Percentiles rank a stretch among this genome's conserved stretches.
Evolutionary conservation across 202 grass and related monocot genomes (phyloP).

Genomic region (Dendrocalamus latiflorus): DNA sequence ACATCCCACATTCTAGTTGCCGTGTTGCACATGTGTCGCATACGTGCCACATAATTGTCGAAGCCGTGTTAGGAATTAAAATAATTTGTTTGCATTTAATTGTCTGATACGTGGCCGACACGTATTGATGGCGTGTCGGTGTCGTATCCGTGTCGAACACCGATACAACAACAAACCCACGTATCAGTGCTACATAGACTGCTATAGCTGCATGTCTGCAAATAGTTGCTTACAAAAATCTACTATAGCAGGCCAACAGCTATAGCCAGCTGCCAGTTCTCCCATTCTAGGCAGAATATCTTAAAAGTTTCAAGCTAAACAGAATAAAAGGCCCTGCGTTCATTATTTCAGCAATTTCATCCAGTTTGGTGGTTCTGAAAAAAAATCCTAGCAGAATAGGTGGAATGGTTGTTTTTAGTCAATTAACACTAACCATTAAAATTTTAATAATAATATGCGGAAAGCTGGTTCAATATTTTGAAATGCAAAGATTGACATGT

Average conservation of each 20-base stretch:
- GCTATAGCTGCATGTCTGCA: background rate
- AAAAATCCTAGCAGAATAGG: too few species aligned
- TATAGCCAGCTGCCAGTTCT: background rate
- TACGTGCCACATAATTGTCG: too few species aligned
- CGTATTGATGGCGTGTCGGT: too few species aligned
- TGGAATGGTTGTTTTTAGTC: slow-evolving; percentile 1
- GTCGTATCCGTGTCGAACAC: too few species aligned
- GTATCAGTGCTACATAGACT: too few species aligned
- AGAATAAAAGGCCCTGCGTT: background rate
- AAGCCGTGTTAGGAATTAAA: too few species aligned
- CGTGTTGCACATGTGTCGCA: too few species aligned
- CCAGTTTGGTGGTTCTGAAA: background rate
- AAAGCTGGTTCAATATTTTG: background rate
- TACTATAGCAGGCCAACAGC: background rate
- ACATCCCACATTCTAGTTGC: too few species aligned
- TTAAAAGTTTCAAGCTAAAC: slow-evolving; percentile 9
- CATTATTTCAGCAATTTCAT: background rate
- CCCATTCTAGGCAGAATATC: background rate
- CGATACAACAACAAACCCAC: too few species aligned
- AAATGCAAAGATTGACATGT: background rate
- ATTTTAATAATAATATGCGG: too few species aligned
- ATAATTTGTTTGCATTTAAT: too few species aligned
- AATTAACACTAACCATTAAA: background rate
- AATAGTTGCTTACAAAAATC: background rate
- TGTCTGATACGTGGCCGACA: too few species aligned